These are phyloP conservation scores for Quercus tomentella DNA, from an alignment of 331 rosid genomes.

Conservation along the genomic window DNA sequence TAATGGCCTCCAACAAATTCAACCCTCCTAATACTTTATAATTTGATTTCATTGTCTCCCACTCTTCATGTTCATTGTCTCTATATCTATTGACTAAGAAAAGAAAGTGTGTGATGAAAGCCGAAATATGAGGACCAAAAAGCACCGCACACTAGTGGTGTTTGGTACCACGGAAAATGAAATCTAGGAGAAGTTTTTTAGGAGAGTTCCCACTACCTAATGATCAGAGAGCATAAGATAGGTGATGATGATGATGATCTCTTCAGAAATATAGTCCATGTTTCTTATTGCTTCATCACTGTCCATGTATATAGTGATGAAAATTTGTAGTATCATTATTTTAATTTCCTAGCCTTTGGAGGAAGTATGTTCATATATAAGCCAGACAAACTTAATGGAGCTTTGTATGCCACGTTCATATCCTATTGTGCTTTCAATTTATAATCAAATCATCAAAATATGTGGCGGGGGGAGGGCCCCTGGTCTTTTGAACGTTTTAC, in stretches of 20 bases:
- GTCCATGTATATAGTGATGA: too few relatives aligned
- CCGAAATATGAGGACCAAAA: slow-evolving; percentile 46
- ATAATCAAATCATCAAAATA: too few relatives aligned
- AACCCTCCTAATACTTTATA: slow-evolving; percentile 25
- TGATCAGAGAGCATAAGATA: not conserved
- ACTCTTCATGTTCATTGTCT: slow-evolving; percentile 40
- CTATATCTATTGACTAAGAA: slow-evolving; percentile 45
- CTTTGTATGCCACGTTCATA: not conserved
- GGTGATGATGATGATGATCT: too few relatives aligned
- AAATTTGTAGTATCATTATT: too few relatives aligned
- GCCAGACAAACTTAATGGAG: not conserved
- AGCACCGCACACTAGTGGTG: slow-evolving; percentile 37
- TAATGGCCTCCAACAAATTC: slow-evolving; percentile 30
- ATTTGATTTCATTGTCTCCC: slow-evolving; percentile 40
- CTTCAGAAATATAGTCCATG: too few relatives aligned
- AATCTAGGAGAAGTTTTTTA: slow-evolving; percentile 11
- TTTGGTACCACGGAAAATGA: slow-evolving; percentile 61
- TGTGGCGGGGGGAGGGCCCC: too few relatives aligned
- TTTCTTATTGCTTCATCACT: too few relatives aligned
- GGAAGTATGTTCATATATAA: not conserved
- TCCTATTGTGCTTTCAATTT: not conserved
- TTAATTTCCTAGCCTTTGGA: not conserved
- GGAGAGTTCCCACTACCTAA: slow-evolving; percentile 27
- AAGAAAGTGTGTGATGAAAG: slow-evolving; percentile 32
- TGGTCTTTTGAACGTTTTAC: too few relatives aligned